phyloP scores from a whole-genome alignment of 2,329 filamentous ascomycete genomes.

The Incumbomyces lentus region DNA sequence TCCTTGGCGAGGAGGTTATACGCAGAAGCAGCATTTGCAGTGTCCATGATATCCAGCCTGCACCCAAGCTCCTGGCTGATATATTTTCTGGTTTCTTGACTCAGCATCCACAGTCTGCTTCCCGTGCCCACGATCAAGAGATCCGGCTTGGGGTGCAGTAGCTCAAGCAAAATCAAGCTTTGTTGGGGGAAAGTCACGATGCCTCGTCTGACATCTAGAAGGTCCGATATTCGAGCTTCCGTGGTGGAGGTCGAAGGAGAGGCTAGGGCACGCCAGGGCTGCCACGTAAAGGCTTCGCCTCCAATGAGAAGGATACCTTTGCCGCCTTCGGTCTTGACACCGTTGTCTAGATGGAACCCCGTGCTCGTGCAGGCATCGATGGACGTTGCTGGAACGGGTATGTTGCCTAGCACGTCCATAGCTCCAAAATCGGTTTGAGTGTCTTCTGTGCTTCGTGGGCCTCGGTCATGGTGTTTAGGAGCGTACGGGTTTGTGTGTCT shows the following conservation, averaged over 20 bases:
- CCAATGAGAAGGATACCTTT: constrained; percentile 68
- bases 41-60: constrained; percentile 79
- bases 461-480: constrained; percentile 43
- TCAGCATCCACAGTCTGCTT: constrained; percentile 62
- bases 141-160: constrained; percentile 43
- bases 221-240: neutral
- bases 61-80: constrained; percentile 63
- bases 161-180: constrained; percentile 17
- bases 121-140: constrained; percentile 84
- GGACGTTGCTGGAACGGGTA: constrained; percentile 68
- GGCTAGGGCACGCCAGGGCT: constrained; percentile 52
- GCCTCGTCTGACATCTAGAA: constrained; percentile 8
- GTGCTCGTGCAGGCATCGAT: constrained; percentile 73
- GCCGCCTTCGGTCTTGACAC: constrained; percentile 57
- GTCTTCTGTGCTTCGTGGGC: constrained; percentile 49
- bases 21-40: constrained; percentile 83
- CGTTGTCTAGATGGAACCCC: constrained; percentile 80
- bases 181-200: constrained; percentile 11
- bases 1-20: constrained; percentile 96
- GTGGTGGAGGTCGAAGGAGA: neutral
- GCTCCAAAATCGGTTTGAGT: constrained; percentile 62
- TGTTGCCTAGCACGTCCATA: constrained; percentile 67
- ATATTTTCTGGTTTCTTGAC: constrained; percentile 59
- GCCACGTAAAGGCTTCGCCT: constrained; percentile 82
- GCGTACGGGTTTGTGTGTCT: constrained; percentile 23